Percentiles rank a stretch among this genome's conserved stretches.
phyloP scores from a whole-genome alignment of 176 grass and related monocot species.

The Zoysia japonica region DNA sequence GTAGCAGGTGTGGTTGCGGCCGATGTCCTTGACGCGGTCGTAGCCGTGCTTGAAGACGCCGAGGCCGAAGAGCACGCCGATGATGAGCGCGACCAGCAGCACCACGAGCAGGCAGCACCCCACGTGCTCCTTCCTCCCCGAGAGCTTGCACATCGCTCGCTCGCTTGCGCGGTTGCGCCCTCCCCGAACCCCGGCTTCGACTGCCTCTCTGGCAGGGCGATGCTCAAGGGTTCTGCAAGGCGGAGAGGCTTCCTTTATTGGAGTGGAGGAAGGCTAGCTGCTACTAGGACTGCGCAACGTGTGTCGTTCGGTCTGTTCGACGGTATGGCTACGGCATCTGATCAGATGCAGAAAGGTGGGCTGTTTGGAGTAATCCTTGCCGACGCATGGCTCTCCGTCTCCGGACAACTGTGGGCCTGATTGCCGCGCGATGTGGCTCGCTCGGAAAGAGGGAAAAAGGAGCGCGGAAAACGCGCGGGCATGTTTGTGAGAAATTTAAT shows the following conservation, averaged over 20 bases:
- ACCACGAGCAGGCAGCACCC: constrained; percentile 50
- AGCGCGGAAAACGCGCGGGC: neutral
- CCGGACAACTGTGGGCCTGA: neutral
- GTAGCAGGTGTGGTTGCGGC: constrained; percentile 58
- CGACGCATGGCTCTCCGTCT: constrained; percentile 10
- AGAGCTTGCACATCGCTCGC: constrained; percentile 35
- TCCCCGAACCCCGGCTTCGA: neutral
- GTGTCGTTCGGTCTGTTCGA: constrained; percentile 2
- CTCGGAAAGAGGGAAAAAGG: neutral
- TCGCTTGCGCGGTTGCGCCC: too few relatives aligned
- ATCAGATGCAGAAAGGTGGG: too few relatives aligned
- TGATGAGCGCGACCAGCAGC: constrained; percentile 33
- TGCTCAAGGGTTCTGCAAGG: neutral
- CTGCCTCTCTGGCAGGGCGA: neutral
- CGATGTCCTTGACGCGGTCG: constrained; percentile 36
- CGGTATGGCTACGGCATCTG: constrained; percentile 15
- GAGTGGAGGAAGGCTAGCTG: neutral
- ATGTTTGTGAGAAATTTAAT: constrained; percentile 16
- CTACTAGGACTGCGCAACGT: neutral
- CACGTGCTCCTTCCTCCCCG: constrained; percentile 29
- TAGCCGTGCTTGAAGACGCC: constrained; percentile 58
- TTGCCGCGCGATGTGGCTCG: neutral
- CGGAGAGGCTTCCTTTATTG: constrained; percentile 4
- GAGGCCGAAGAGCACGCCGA: constrained; percentile 66
- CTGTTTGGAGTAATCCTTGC: neutral